A percentile compares a stretch with the other conserved stretches of the same genome.
phyloP scores from a whole-genome alignment of 2,329 filamentous ascomycete genomes.

The Stachybotrys chartarum region DNA sequence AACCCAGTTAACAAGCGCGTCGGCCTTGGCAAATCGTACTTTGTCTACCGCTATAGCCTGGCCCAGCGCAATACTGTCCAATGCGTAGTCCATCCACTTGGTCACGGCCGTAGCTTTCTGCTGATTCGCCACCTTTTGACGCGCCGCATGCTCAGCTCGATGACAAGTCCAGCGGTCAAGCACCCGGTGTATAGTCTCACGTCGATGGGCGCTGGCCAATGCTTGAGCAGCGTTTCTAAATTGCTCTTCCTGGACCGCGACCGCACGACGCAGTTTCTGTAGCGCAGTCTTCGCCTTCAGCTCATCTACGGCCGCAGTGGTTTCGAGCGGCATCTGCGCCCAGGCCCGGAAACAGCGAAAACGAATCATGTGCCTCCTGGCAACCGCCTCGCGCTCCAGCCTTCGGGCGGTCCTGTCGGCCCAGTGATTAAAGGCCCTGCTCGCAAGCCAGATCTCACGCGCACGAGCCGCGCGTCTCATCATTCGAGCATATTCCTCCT shows the following conservation, averaged over 20 bases:
- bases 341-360: constrained; percentile 34
- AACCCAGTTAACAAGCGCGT: background rate
- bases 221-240: constrained; percentile 15
- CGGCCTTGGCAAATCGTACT: background rate
- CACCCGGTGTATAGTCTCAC: constrained; percentile 11
- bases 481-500: constrained; percentile 11
- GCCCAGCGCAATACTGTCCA: constrained; percentile 4
- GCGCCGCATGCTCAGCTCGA: constrained; percentile 11
- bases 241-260: constrained; percentile 17
- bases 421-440: constrained; percentile 46
- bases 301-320: constrained; percentile 19
- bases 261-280: constrained; percentile 25
- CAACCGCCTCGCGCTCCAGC: constrained; percentile 57
- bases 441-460: constrained; percentile 54
- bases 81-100: constrained; percentile 14
- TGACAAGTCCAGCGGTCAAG: constrained; percentile 21
- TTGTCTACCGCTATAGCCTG: constrained; percentile 12
- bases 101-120: constrained; percentile 9
- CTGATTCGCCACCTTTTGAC: constrained; percentile 9
- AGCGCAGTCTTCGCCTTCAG: constrained; percentile 20
- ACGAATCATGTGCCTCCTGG: constrained; percentile 63
- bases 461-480: constrained; percentile 51
- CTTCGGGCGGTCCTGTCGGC: constrained; percentile 56
- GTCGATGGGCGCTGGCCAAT: constrained; percentile 12
- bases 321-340: constrained; percentile 23